phyloP scores from a whole-genome alignment of 345 rosid genomes.

The Eucalyptus sp. region DNA sequence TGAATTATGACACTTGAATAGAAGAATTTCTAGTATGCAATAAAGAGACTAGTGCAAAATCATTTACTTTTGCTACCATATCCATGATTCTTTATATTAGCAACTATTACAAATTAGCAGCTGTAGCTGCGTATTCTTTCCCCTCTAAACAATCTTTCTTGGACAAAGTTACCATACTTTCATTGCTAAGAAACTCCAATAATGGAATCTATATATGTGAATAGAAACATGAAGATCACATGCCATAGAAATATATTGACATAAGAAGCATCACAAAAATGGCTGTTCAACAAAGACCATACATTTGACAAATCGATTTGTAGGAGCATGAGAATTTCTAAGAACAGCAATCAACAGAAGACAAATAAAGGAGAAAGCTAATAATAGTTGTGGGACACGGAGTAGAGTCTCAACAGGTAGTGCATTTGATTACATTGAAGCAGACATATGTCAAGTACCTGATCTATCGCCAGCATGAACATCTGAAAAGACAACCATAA shows the following conservation, averaged over 20 bases:
- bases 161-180: not conserved
- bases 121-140: not conserved
- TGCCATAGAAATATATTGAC: not conserved
- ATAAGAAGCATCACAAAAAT: not conserved
- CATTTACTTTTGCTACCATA: not conserved
- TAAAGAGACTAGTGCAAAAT: not conserved
- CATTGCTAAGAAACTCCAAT: not conserved
- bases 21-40: not conserved
- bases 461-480: conserved; percentile 70
- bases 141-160: not conserved
- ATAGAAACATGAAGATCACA: not conserved
- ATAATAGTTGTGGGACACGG: not conserved
- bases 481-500: conserved; percentile 82
- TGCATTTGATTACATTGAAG: not conserved
- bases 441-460: conserved; percentile 19
- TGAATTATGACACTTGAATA: not conserved
- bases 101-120: not conserved
- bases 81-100: not conserved
- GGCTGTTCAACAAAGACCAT: not conserved
- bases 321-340: not conserved
- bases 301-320: not conserved
- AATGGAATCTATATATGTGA: not conserved
- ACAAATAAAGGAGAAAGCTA: not conserved
- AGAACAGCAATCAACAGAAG: not conserved
- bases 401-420: not conserved